phyloP scores from a whole-genome alignment of 345 rosid genomes.

The Syzygium grande region DNA sequence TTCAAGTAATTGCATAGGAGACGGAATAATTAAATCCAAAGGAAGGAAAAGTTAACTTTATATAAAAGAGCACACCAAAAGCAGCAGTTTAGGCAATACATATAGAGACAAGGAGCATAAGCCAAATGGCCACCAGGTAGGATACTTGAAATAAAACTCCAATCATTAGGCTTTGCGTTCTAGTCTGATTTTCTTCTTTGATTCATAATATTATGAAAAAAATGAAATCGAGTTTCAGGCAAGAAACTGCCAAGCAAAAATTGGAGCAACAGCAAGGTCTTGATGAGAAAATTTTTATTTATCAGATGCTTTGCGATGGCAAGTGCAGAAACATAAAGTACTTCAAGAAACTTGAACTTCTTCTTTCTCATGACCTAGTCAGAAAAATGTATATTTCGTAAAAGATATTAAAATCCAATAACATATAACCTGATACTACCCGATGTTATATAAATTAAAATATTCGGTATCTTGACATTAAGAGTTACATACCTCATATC shows the following conservation, averaged over 20 bases:
- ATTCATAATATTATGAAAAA: background rate
- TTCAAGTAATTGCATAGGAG: background rate
- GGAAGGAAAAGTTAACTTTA: background rate
- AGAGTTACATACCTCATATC: constrained; percentile 55
- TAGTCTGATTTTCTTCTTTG: background rate
- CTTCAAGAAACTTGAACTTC: background rate
- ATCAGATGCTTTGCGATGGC: background rate
- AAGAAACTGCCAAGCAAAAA: background rate
- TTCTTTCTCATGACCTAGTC: background rate
- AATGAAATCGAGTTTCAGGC: background rate
- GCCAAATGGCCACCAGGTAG: background rate
- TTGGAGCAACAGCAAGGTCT: background rate
- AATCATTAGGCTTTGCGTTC: background rate
- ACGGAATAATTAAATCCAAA: background rate
- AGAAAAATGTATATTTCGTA: background rate
- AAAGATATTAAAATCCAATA: background rate
- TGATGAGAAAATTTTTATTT: background rate
- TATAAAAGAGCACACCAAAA: background rate
- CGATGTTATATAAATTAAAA: background rate
- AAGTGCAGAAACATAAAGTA: background rate
- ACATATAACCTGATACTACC: background rate
- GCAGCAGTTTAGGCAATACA: background rate
- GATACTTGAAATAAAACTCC: background rate
- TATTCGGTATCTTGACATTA: background rate
- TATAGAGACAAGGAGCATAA: background rate